These are phyloP conservation scores for Earliella scabrosa DNA, from an alignment of 1,284 basidiomycete species.

Conservation along the genomic window DNA sequence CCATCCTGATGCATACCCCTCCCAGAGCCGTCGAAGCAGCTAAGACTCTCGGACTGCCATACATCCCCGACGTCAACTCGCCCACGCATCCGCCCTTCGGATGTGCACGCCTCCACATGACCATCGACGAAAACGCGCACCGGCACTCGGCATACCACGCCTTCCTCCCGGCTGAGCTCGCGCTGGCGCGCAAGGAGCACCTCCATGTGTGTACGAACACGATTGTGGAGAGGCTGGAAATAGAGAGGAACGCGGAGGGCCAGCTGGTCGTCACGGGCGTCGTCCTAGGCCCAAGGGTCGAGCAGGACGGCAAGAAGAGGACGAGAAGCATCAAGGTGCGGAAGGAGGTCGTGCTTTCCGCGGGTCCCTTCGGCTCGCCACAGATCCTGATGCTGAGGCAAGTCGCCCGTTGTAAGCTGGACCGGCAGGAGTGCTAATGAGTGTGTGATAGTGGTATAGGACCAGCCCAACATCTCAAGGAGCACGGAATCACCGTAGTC, in stretches of 20 bases:
- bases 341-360: conserved; percentile 33
- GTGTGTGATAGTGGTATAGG: conserved; percentile 50
- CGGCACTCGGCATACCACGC: conserved; percentile 36
- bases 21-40: conserved; percentile 23
- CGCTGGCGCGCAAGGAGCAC: conserved; percentile 13
- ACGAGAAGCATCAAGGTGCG: conserved; percentile 24
- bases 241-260: conserved; percentile 12
- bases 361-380: conserved; percentile 45
- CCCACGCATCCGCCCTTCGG: conserved; percentile 29
- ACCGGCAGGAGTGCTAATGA: neutral
- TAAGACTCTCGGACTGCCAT: conserved; percentile 30
- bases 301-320: neutral
- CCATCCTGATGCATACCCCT: neutral
- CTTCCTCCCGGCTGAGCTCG: conserved; percentile 34
- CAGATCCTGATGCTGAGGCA: conserved; percentile 47
- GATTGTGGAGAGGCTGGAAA: conserved; percentile 28
- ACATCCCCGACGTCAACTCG: conserved; percentile 37
- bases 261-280: conserved; percentile 17
- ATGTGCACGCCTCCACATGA: conserved; percentile 30
- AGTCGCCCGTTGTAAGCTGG: neutral
- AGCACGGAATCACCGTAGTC: conserved; percentile 49
- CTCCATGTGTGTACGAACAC: conserved; percentile 36
- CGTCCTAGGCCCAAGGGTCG: conserved; percentile 12
- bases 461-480: conserved; percentile 51
- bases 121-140: conserved; percentile 30